These are phyloP conservation scores for Zymoseptoria crescenta DNA, from an alignment of 2,329 filamentous ascomycete genomes.

Conservation along the genomic window DNA sequence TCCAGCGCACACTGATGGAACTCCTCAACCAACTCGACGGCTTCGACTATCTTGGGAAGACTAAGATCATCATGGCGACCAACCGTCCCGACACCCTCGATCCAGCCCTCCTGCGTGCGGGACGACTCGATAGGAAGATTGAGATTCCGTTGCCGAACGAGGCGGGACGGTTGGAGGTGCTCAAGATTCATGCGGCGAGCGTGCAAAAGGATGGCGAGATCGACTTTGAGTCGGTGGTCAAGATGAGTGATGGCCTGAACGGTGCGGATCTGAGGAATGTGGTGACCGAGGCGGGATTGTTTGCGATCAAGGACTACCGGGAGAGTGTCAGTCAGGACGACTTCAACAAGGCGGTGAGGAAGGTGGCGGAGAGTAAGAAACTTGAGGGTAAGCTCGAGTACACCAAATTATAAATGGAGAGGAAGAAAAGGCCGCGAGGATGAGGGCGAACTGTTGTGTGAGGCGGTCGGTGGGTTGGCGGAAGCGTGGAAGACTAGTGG, in stretches of 20 bases:
- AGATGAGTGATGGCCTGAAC: constrained; percentile 98
- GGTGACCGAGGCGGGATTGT: constrained; percentile 92
- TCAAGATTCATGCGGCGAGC: constrained; percentile 89
- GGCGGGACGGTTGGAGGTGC: constrained; percentile 88
- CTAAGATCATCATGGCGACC: constrained; percentile 99
- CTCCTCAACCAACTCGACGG: constrained; percentile 96
- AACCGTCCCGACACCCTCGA: constrained; percentile 96
- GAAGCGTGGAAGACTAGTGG: too few relatives aligned
- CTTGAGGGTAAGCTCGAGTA: constrained; percentile 97
- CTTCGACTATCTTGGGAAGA: constrained; percentile 98
- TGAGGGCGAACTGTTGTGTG: background rate
- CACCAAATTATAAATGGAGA: constrained; percentile 66
- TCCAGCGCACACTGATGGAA: constrained; percentile 97
- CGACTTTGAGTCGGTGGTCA: constrained; percentile 97
- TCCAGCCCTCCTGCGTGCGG: constrained; percentile 82
- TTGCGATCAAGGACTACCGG: constrained; percentile 96
- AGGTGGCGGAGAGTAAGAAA: constrained; percentile 97
- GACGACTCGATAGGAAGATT: constrained; percentile 92
- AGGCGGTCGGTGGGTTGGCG: background rate
- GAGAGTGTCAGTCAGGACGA: constrained; percentile 97
- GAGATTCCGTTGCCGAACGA: constrained; percentile 97
- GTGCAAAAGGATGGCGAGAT: constrained; percentile 90
- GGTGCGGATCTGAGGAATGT: constrained; percentile 96
- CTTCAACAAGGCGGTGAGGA: constrained; percentile 97
- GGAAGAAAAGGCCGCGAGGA: background rate